Evolutionary conservation across 2,329 filamentous ascomycete genomes (phyloP).

Genomic region (Penicillium sp.): DNA sequence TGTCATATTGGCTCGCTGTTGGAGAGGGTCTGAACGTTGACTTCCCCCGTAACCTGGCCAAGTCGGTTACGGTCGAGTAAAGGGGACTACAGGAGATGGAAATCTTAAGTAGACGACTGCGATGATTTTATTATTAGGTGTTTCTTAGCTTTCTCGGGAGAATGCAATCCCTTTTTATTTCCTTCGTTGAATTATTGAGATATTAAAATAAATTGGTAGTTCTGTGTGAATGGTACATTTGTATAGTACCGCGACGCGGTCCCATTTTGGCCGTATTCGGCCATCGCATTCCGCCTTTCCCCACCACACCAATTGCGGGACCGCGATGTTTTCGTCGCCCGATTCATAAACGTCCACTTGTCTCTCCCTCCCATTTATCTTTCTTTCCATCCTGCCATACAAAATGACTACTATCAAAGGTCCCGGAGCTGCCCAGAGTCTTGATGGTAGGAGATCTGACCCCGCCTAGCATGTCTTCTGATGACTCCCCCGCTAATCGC

Average conservation of each 20-base stretch:
- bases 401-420: slow-evolving; percentile 60
- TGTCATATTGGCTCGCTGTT: slow-evolving; percentile 98
- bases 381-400: not conserved
- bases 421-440: slow-evolving; percentile 57
- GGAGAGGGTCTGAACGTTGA: slow-evolving; percentile 95
- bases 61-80: slow-evolving; percentile 99
- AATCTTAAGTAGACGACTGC: slow-evolving; percentile 23
- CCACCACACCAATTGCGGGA: slow-evolving; percentile 17
- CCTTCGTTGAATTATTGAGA: not conserved
- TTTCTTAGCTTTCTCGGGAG: slow-evolving; percentile 18
- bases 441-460: slow-evolving; percentile 52
- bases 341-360: not conserved
- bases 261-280: slow-evolving; percentile 16
- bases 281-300: slow-evolving; percentile 15
- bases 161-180: slow-evolving; percentile 18
- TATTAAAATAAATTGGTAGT: not conserved
- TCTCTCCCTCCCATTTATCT: not conserved
- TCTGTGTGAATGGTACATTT: not conserved
- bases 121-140: slow-evolving; percentile 27
- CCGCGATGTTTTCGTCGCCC: slow-evolving; percentile 14
- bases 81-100: slow-evolving; percentile 1
- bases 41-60: slow-evolving; percentile 97
- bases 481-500: slow-evolving; percentile 5
- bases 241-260: not conserved
- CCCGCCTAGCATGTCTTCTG: not conserved